Percentiles rank a stretch among this genome's conserved stretches.
phyloP scores from a whole-genome alignment of 1,139 yeast genomes.

The Zygosaccharomyces sapae region DNA sequence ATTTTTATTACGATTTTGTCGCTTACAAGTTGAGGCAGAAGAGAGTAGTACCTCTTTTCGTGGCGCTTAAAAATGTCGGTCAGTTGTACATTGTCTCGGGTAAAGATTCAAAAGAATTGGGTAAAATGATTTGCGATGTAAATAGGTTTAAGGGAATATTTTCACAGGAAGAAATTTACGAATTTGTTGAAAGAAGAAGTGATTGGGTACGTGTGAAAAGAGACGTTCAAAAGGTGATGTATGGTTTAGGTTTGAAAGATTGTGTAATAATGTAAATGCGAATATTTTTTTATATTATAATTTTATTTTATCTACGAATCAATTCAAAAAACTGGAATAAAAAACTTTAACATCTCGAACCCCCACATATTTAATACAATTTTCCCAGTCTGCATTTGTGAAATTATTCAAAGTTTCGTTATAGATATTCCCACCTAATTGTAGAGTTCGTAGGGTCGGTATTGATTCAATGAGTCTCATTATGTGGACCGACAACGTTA shows the following conservation, averaged over 20 bases:
- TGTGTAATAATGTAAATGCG: constrained; percentile 40
- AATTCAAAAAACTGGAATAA: constrained; percentile 32
- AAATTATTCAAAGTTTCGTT: constrained; percentile 31
- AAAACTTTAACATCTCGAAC: constrained; percentile 34
- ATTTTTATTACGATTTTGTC: constrained; percentile 70
- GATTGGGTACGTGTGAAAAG: constrained; percentile 78
- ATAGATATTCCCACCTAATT: constrained; percentile 29
- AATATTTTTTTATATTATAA: neutral
- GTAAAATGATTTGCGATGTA: constrained; percentile 76
- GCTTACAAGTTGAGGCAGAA: constrained; percentile 58
- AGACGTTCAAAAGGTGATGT: constrained; percentile 92
- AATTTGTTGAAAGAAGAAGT: constrained; percentile 79
- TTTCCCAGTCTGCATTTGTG: constrained; percentile 28
- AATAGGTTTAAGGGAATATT: constrained; percentile 85
- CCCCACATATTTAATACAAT: constrained; percentile 25
- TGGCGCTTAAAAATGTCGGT: constrained; percentile 78
- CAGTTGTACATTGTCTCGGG: constrained; percentile 75
- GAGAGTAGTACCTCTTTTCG: constrained; percentile 69
- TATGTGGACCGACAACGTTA: constrained; percentile 32
- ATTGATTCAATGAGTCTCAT: constrained; percentile 31
- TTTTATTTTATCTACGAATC: neutral
- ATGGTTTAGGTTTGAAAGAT: constrained; percentile 72
- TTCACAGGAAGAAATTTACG: constrained; percentile 88
- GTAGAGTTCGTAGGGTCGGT: constrained; percentile 28
- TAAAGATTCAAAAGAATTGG: constrained; percentile 75